Evolutionary conservation across 2,329 filamentous ascomycete species (phyloP), one percentile per base, ranked within the genome.

Genomic region (Ascochyta lentis): DNA sequence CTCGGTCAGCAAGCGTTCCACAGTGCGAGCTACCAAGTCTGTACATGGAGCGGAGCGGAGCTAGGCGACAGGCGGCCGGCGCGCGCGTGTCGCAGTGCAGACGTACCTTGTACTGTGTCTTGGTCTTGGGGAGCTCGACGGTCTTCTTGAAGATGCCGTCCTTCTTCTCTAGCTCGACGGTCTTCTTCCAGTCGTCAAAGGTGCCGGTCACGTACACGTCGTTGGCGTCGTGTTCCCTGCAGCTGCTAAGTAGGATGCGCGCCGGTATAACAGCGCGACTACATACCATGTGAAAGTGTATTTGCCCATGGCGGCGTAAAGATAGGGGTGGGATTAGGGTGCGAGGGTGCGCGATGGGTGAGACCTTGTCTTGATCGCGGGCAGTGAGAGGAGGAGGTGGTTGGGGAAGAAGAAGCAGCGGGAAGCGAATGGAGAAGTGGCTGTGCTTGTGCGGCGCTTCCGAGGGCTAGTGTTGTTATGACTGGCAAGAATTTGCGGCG

Each of bases 171-270:
- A 99, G 84, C 80, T 90, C 86, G 76, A 94, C 86, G 53, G 87
- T 92, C 83, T 95, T 94, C 65, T 85, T 84, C 95, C 95, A 99
- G 80, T 91, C 85, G 79, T 98, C 94, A 75, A 98, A 98, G 61
- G 91, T 94, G 74, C 95, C 95, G 37, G 94, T 98, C 68, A 98
- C 95, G 78, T 89, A 94, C 76, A 98, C 94, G 74, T 96, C 90
- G 66, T 88, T 84, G 74, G 90, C 93, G 68, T 87, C 82, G 76
- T 95, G 88, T 73, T 89, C 86, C 94, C 94, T 97, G 59, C 29
- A 50, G 43, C 50, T 19, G 23, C 64, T 70, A 50, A 68, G 62
- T 55, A 54, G 56, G 54, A 53, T 49, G 54, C 54, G 50, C 54
- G 27, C 27, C 4, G 9, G 38, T 9, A 24, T 29, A 29, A 26